phyloP scores from a whole-genome alignment of 2,329 filamentous ascomycete species.

The Knoxdaviesia capensis region DNA sequence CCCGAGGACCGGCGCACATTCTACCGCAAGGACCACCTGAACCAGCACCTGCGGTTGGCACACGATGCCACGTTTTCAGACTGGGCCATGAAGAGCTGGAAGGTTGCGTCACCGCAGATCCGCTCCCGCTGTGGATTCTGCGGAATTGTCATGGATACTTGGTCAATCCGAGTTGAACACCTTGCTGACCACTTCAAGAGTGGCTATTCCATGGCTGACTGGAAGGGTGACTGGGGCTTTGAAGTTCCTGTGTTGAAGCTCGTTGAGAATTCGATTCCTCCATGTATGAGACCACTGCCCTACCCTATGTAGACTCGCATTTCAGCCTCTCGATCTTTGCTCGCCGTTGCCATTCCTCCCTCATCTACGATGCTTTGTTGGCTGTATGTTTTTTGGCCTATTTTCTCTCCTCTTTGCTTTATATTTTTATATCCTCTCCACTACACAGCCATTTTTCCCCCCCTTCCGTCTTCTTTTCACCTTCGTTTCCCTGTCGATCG shows the following conservation, averaged over 20 bases:
- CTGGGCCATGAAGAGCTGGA: conserved; percentile 48
- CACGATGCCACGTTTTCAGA: conserved; percentile 38
- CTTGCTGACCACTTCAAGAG: conserved; percentile 49
- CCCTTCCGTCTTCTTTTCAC: too few species aligned
- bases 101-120: conserved; percentile 37
- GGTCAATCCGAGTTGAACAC: conserved; percentile 39
- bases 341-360: too few species aligned
- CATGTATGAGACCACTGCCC: conserved; percentile 29
- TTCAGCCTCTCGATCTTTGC: too few species aligned
- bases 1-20: conserved; percentile 39
- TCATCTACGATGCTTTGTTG: too few species aligned
- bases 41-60: conserved; percentile 42
- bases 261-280: conserved; percentile 46
- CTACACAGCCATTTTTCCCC: too few species aligned
- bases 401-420: too few species aligned
- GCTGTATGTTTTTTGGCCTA: too few species aligned
- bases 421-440: too few species aligned
- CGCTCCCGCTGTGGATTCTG: conserved; percentile 47
- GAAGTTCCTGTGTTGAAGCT: conserved; percentile 38
- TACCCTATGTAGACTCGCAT: conserved; percentile 12
- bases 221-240: conserved; percentile 53
- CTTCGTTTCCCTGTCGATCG: too few species aligned
- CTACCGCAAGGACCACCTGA: conserved; percentile 46
- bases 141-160: conserved; percentile 38
- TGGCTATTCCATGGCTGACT: conserved; percentile 45